Evolutionary conservation across 176 grass and related monocot genomes (phyloP).

Genomic region (Oryza punctata): DNA sequence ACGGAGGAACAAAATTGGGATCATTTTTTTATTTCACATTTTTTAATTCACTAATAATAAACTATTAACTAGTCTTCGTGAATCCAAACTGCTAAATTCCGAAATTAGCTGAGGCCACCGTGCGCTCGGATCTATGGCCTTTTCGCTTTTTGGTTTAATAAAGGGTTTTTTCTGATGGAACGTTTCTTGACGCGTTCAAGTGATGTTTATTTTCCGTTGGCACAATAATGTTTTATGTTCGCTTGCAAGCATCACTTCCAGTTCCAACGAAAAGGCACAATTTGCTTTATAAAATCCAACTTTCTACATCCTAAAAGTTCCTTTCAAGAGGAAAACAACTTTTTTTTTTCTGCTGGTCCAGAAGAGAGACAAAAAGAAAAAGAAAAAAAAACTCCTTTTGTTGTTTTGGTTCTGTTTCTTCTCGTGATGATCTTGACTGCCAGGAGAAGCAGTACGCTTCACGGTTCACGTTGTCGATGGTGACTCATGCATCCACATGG

Average conservation of each 20-base stretch:
- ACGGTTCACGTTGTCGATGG: not conserved
- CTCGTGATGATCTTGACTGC: constrained; percentile 42
- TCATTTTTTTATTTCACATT: not conserved
- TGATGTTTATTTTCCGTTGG: not conserved
- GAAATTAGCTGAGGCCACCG: not conserved
- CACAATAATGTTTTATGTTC: not conserved
- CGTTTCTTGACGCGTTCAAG: constrained; percentile 8
- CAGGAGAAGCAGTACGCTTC: constrained; percentile 10
- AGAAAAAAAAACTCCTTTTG: not conserved
- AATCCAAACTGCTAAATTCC: not conserved
- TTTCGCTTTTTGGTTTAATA: not conserved
- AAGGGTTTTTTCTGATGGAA: not conserved
- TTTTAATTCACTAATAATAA: not conserved
- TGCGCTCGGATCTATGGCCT: not conserved
- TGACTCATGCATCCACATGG: constrained; percentile 34
- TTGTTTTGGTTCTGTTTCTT: constrained; percentile 4
- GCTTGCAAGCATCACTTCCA: not conserved
- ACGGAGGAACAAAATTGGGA: not conserved
- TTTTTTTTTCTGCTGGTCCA: not conserved
- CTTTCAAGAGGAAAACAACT: not conserved
- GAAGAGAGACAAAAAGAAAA: not conserved
- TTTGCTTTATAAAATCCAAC: constrained; percentile 4
- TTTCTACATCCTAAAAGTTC: not conserved
- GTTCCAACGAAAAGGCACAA: not conserved
- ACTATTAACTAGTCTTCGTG: not conserved